Percentiles rank a stretch among this genome's conserved stretches.
phyloP scores from a whole-genome alignment of 441 rosid species.

The Pelargonium myrrhifolium region DNA sequence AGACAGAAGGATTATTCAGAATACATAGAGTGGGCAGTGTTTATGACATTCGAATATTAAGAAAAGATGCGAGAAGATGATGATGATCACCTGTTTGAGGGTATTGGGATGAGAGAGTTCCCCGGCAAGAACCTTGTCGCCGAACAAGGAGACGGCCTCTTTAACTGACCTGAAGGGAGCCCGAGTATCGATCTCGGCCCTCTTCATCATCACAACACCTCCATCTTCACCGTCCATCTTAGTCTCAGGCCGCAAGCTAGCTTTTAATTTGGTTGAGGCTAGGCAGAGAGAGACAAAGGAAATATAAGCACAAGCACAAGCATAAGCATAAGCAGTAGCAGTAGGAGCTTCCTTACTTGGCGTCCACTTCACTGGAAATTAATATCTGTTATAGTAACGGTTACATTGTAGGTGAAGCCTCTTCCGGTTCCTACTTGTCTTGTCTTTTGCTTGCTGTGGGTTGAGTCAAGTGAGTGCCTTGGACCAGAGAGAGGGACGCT shows the following conservation, averaged over 20 bases:
- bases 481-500: no score
- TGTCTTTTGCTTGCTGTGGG: no score
- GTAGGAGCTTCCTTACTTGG: conserved; percentile 67
- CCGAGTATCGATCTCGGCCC: conserved; percentile 72
- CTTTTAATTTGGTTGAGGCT: no score
- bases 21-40: no score
- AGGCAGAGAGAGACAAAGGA: no score
- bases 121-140: conserved; percentile 61
- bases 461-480: no score
- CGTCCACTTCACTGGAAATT: conserved; percentile 76
- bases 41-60: no score
- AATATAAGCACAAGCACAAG: neutral
- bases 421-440: no score
- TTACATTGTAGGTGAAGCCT: no score
- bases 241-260: neutral
- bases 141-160: conserved; percentile 81
- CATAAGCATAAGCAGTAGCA: conserved; percentile 16
- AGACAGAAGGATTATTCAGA: no score
- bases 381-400: neutral
- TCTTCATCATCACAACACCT: conserved; percentile 25
- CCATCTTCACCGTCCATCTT: conserved; percentile 29
- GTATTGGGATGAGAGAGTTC: conserved; percentile 47
- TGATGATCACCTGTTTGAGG: conserved; percentile 38
- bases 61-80: no score
- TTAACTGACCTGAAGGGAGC: conserved; percentile 74